Evolutionary conservation across 495 filamentous ascomycete species (phyloP).

Genomic region (Hyaloscypha bicolor): DNA sequence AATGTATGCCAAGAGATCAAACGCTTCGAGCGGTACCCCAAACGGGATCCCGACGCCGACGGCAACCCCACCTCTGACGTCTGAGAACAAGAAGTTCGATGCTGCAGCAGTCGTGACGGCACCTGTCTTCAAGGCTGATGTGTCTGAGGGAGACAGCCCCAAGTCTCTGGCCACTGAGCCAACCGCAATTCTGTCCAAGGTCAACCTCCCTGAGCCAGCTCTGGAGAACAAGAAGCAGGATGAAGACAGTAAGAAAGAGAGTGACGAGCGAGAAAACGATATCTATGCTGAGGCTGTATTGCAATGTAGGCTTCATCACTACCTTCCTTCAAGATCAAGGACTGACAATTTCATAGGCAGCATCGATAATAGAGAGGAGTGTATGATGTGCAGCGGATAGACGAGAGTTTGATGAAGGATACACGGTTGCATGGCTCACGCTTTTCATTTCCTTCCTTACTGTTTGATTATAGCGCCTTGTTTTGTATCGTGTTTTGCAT

Average conservation of each 20-base stretch:
- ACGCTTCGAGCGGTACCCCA: slow-evolving; percentile 31
- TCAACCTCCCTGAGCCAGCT: slow-evolving; percentile 55
- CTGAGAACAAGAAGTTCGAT: slow-evolving; percentile 39
- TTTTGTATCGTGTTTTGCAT: background rate
- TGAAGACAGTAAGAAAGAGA: slow-evolving; percentile 67
- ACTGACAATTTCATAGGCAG: slow-evolving; percentile 51
- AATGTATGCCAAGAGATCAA: slow-evolving; percentile 44
- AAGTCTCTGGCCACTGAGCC: slow-evolving; percentile 74
- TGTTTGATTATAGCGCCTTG: background rate
- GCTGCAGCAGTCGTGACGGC: slow-evolving; percentile 41
- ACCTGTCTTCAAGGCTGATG: slow-evolving; percentile 66
- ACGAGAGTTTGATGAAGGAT: slow-evolving; percentile 21
- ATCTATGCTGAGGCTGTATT: slow-evolving; percentile 93
- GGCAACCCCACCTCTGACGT: slow-evolving; percentile 55
- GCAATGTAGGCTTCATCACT: slow-evolving; percentile 64
- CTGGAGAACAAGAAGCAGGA: slow-evolving; percentile 57
- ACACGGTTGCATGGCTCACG: slow-evolving; percentile 29
- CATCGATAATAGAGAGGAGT: slow-evolving; percentile 89
- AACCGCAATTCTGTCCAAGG: slow-evolving; percentile 49
- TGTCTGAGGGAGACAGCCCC: slow-evolving; percentile 72
- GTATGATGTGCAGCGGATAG: slow-evolving; percentile 84
- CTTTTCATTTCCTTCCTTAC: slow-evolving; percentile 3
- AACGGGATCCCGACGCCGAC: slow-evolving; percentile 67
- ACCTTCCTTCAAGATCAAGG: background rate
- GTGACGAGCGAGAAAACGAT: slow-evolving; percentile 73